phyloP scores from a whole-genome alignment of 352 stramenopile genomes.

The Thalassiosira livingstoniorum region DNA sequence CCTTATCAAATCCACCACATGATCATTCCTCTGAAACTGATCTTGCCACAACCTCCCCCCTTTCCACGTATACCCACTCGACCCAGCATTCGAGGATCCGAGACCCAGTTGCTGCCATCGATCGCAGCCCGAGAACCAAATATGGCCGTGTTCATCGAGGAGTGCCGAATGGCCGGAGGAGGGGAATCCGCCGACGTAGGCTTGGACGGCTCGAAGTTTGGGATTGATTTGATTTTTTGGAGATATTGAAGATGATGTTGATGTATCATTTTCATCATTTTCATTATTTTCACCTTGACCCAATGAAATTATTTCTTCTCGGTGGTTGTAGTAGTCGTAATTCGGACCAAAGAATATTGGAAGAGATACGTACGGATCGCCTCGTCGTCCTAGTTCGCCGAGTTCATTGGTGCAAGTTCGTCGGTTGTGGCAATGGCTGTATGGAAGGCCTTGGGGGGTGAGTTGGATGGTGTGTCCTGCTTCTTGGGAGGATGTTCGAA shows the following conservation, averaged over 20 bases:
- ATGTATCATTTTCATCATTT: no score
- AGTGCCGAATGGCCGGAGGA: constrained; percentile 72
- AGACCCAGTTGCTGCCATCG: constrained; percentile 79
- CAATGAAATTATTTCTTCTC: no score
- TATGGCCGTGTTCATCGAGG: constrained; percentile 53
- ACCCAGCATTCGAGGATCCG: constrained; percentile 59
- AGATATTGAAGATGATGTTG: not conserved
- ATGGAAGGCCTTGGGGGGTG: constrained; percentile 10
- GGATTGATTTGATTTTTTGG: not conserved
- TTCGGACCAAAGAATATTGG: constrained; percentile 31
- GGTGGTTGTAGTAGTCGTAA: not conserved
- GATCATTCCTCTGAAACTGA: constrained; percentile 52
- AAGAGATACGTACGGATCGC: constrained; percentile 19
- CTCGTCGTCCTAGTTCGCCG: constrained; percentile 41
- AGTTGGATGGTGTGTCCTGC: constrained; percentile 48
- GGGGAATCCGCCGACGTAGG: constrained; percentile 50
- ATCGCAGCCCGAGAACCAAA: constrained; percentile 74
- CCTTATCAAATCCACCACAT: constrained; percentile 49
- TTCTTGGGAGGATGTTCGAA: constrained; percentile 15
- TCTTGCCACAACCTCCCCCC: constrained; percentile 69
- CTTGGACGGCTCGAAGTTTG: constrained; percentile 5
- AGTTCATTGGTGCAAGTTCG: constrained; percentile 51
- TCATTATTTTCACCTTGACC: no score
- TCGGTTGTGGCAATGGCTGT: constrained; percentile 40
- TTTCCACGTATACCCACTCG: constrained; percentile 74